A percentile compares a stretch with the other conserved stretches of the same genome.
phyloP scores from a whole-genome alignment of 2,329 filamentous ascomycete genomes.

The Curvularia hawaiiensis region DNA sequence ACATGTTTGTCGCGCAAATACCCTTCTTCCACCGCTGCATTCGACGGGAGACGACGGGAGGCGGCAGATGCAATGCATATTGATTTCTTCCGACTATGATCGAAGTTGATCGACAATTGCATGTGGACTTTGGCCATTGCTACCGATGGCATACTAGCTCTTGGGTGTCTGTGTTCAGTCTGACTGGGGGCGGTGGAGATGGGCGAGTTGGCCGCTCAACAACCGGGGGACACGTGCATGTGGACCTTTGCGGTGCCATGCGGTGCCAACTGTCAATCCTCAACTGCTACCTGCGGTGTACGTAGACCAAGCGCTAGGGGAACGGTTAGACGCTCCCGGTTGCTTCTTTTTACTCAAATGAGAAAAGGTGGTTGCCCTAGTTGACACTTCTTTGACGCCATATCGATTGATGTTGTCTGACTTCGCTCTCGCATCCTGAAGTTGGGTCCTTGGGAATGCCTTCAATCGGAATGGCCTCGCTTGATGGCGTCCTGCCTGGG shows the following conservation, averaged over 20 bases:
- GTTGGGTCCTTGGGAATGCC: neutral
- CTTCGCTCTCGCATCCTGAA: conserved; percentile 7
- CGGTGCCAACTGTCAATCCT: conserved; percentile 12
- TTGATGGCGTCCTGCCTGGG: neutral
- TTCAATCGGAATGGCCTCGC: neutral
- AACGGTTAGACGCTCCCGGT: conserved; percentile 2
- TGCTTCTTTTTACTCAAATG: neutral
- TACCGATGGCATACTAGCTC: conserved; percentile 1
- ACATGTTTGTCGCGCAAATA: conserved; percentile 6
- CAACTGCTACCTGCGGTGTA: neutral
- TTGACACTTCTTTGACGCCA: neutral
- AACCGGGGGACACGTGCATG: conserved; percentile 1
- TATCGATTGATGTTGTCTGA: neutral
- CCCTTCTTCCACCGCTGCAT: neutral
- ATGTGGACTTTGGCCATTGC: neutral
- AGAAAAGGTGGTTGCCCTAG: neutral
- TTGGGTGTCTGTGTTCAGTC: conserved; percentile 2
- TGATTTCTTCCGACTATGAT: neutral
- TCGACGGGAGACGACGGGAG: neutral
- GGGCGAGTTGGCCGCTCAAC: conserved; percentile 4
- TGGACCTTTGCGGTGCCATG: conserved; percentile 2
- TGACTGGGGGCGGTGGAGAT: conserved; percentile 4
- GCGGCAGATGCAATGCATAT: neutral
- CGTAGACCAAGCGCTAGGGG: conserved; percentile 7
- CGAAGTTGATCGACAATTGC: neutral